Evolutionary conservation across 73 alveolate species (phyloP).

Genomic region (Paramecium octaurelia): DNA sequence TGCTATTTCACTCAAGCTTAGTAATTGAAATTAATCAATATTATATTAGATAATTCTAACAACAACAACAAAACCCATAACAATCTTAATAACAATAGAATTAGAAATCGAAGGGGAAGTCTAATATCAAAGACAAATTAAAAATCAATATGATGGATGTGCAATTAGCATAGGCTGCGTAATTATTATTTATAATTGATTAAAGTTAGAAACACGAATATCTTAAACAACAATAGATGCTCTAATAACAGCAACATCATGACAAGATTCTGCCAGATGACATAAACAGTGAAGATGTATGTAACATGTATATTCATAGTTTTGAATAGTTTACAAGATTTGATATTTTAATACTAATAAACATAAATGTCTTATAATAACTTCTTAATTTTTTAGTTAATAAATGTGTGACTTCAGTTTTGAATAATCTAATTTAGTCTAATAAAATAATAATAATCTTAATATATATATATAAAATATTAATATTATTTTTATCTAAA

Average conservation of each 20-base stretch:
- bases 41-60: neutral
- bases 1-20: constrained; percentile 20
- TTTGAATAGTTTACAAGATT: neutral
- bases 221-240: neutral
- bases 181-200: neutral
- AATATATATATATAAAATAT: neutral
- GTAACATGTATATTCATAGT: neutral
- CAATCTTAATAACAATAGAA: neutral
- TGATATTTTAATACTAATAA: neutral
- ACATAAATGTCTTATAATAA: too few species aligned
- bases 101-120: neutral
- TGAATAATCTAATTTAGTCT: too few species aligned
- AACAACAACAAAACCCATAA: neutral
- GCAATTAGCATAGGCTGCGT: constrained; percentile 29
- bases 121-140: neutral
- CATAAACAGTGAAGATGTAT: neutral
- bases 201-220: constrained; percentile 6
- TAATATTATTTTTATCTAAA: neutral
- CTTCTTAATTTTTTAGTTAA: too few species aligned
- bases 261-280: neutral
- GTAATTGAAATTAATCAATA: neutral
- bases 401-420: too few species aligned
- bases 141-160: constrained; percentile 52
- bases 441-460: too few species aligned
- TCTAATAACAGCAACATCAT: neutral